Base-by-base conservation (phyloP, 352 stramenopile genomes). In the Phytophthora aleatoria region DNA sequence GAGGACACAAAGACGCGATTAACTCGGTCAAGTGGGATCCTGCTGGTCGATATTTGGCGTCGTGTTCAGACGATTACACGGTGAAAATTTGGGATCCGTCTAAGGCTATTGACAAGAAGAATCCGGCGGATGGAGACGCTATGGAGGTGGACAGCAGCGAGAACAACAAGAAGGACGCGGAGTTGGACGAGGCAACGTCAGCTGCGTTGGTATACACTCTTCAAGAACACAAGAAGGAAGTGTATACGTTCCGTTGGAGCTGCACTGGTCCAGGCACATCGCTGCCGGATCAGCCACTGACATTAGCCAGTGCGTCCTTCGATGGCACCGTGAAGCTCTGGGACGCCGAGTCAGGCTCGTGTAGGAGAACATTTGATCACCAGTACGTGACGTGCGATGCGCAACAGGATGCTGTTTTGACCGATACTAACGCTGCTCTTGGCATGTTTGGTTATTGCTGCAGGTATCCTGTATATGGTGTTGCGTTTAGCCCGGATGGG, bases 1-100 rank as follows among this genome's bases (percentile, higher is more conserved):
- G 79, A 41, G 97, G 96, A 20, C 97, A 99, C 81, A 93, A 81
- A 13, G 96, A 99, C 43, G 97, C 99, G 70, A 98, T 99, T 45
- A 99, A 99, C 76, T 97, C 96, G 33, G 96, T 99, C 45, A 98
- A 98, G 65, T 99, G 97, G 97, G 94, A 98, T 78, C 94, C 96
- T 8, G 96, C 88, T 4, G 95, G 96, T 0, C 84, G 75, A 6
- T 76, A 98, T 26, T 81, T 99, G 27, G 97, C 97, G 5, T 99
- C 92, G 38, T 99, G 97, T 74, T 99, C 96, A 2, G 97, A 99
- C 69, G 97, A 99, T 79, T 97, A 90, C 66, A 98, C 97, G 26
- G 96, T 98, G 41, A 99, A 99, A 78, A 91, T 99, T 9, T 99
- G 96, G 96, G 92, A 98, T 67, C 85, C 85, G 7, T 75, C 73